Conservation (phyloP, 805 yeast genomes). For the Teunomyces gatunensis region DNA sequence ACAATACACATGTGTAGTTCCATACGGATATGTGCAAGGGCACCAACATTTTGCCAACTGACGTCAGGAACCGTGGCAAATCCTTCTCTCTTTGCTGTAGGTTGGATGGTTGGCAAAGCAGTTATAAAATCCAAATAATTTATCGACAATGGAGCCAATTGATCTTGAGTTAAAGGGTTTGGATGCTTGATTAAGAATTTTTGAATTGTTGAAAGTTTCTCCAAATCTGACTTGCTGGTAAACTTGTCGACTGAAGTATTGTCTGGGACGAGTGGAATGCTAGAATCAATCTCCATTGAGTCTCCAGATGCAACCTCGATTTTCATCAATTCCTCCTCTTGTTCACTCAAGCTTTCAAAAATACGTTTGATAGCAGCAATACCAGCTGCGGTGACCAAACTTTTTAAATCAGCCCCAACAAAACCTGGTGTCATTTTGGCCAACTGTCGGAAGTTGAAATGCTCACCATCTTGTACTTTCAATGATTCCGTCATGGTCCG, state of each 20-base stretch:
- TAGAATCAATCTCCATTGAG: conserved; percentile 33
- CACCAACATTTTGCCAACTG: conserved; percentile 94
- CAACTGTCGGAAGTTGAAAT: conserved; percentile 63
- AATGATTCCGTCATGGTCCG: conserved; percentile 67
- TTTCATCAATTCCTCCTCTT: conserved; percentile 28
- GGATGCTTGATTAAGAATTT: conserved; percentile 74
- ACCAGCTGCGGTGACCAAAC: conserved; percentile 93
- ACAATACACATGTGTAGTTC: conserved; percentile 97
- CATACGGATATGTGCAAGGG: conserved; percentile 72
- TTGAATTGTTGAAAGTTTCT: conserved; percentile 62
- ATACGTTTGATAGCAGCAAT: conserved; percentile 90
- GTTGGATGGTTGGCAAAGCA: conserved; percentile 92
- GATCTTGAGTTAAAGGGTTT: conserved; percentile 69
- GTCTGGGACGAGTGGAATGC: conserved; percentile 6
- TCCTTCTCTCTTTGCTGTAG: conserved; percentile 97
- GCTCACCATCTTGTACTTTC: conserved; percentile 54
- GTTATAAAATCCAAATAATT: conserved; percentile 73
- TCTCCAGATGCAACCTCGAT: conserved; percentile 12
- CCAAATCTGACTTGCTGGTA: conserved; percentile 31
- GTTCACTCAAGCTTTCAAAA: conserved; percentile 56
- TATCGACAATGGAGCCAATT: conserved; percentile 73
- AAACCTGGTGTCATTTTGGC: conserved; percentile 96
- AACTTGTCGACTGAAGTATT: conserved; percentile 21
- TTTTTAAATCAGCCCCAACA: conserved; percentile 96
- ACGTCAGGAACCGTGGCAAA: conserved; percentile 98